Percentiles rank a stretch among this genome's conserved stretches.
These are phyloP conservation scores for Parmelia sp. DNA, from an alignment of 495 filamentous ascomycete genomes.

Conservation along the genomic window DNA sequence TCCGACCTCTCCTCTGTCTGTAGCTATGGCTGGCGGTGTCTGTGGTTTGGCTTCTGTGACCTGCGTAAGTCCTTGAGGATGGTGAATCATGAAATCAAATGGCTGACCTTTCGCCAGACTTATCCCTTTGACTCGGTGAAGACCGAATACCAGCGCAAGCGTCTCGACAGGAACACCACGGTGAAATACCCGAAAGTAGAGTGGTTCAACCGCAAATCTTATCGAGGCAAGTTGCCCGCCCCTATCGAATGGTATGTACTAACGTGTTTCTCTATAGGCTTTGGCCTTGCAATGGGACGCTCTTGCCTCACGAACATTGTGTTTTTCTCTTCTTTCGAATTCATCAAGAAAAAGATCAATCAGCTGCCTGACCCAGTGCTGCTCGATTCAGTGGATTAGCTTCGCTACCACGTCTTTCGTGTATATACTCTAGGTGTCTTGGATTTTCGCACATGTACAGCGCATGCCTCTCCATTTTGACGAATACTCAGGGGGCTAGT, in stretches of 20 bases:
- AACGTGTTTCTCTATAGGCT: slow-evolving; percentile 39
- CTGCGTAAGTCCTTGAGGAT: slow-evolving; percentile 48
- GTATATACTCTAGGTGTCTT: background rate
- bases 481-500: background rate
- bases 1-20: slow-evolving; percentile 65
- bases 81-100: slow-evolving; percentile 9
- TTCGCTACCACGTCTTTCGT: background rate
- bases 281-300: slow-evolving; percentile 72
- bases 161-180: slow-evolving; percentile 59
- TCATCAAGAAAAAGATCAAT: slow-evolving; percentile 29
- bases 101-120: slow-evolving; percentile 37
- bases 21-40: slow-evolving; percentile 65
- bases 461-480: background rate
- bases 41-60: slow-evolving; percentile 81
- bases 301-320: slow-evolving; percentile 42
- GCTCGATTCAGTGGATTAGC: slow-evolving; percentile 2
- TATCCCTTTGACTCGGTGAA: slow-evolving; percentile 80
- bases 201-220: slow-evolving; percentile 68
- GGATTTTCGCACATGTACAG: background rate
- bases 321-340: slow-evolving; percentile 27
- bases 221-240: slow-evolving; percentile 39
- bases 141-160: slow-evolving; percentile 74
- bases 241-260: slow-evolving; percentile 3
- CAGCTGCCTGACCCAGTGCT: slow-evolving; percentile 21
- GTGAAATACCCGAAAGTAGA: slow-evolving; percentile 58